Base-by-base conservation (phyloP, 352 stramenopile genomes). In the Phytopythium helicoides region DNA sequence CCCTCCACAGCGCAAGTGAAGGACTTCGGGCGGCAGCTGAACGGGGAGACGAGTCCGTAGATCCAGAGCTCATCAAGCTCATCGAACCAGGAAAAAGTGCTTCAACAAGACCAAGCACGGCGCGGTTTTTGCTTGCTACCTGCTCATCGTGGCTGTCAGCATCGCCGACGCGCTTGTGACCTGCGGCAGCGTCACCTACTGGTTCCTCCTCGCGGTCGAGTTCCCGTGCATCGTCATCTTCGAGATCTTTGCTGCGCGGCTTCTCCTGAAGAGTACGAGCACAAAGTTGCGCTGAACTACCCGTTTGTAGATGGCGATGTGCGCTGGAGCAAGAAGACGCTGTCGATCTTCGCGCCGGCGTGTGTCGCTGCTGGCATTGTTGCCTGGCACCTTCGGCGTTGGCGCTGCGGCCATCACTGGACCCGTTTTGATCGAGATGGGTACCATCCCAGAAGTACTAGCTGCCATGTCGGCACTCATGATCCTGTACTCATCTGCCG, bases 401-500 rank as follows among this genome's bases (percentile, higher is more conserved):
- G 74, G 71, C 8, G 74, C 71, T 12, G 74, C 61, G 54, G 40
- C 60, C 22, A 41, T 68, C 40, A 61, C 56, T 5, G 57, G 60
- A 18, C 60, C 60, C 2, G 19, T 68, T 7, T 58, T 68, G 60
- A 68, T 68, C 37, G 60, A 68, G 28, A 64, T 68, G 60, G 60
- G 56, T 6, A 47, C 64, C 19, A 54, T 68, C n/a, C 60, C 60
- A 9, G 68, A 84, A 34, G 77, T 87, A 16, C 70, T 70, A 5
- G 55, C 60, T 6, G 51, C 60, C 41, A 64, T 52, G 3, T 64
- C 60, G 36, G 61, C 61, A n/a, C 35, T 71, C 6, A 66, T 86
- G 50, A 68, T 85, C 36, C 60, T 86, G 18, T 86, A 81, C 47
- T 80, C 74, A 11, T 76, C 74, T 15, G 71, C 73, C 28, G 73